Base-by-base conservation (phyloP, 805 yeast species). In the Starmera caribaea region DNA sequence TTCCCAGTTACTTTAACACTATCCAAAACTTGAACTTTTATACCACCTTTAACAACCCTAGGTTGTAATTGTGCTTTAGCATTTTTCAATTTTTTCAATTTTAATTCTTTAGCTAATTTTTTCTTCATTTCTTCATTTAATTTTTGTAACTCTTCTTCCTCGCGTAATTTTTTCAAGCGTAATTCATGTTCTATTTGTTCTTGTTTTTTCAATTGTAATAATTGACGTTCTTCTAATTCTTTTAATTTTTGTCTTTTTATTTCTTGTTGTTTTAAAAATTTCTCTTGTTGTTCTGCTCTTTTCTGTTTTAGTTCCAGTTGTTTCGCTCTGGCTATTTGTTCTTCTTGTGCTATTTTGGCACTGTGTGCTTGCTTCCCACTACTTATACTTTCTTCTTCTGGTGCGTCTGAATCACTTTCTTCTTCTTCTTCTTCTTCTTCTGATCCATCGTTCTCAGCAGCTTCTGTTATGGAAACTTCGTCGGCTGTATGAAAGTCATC, bases 331-430 rank as follows among this genome's bases (percentile, higher is more conserved):
- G 41, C 30, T 4, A 52, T 48, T 30, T 57, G 53, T 37, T 53
- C 59, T 35, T 56, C 47, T 30, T 55, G 42, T 45, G 49, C 45
- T 35, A 49, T 35, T 44, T 55, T 40, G 37, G 46, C 42, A 44
- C 59, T 56, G 30, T 51, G 37, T 39, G 45, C 38, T 16, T 45
- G 31, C 30, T 49, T 49, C 21, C 61, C 62, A 28, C 53, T 32
- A 33, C 58, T 43, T 36, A 59, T 38, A 9, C 58, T 57, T 37
- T 68, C 75, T 46, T 72, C 77, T 41, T 71, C 76, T 38, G 79
- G 78, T 1, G 77, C 75, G 16, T 69, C 76, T 41, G 63, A 70
- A 42, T 62, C 68, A 31, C 53, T 50, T 36, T 51, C 61, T 37
- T 50, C 50, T 16, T 41, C 44, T n/a, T n/a, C n/a, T n/a, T n/a